These are phyloP conservation scores for Podospora tetraspora DNA, from an alignment of 495 filamentous ascomycete species.

Conservation along the genomic window DNA sequence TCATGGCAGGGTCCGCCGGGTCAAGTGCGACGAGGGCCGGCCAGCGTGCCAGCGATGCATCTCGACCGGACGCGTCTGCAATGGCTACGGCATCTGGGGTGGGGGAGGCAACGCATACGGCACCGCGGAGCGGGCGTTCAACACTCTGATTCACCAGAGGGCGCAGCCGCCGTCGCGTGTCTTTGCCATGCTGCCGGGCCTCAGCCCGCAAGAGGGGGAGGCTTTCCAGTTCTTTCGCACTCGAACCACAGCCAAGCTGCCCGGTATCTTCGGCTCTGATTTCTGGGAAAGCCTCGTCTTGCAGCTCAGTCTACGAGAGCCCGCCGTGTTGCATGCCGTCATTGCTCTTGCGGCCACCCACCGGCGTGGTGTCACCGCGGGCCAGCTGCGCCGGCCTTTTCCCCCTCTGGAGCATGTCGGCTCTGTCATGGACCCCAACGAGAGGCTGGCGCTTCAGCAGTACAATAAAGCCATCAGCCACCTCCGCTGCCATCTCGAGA, in stretches of 20 bases:
- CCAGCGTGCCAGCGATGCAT: constrained; percentile 51
- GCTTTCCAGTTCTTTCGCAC: constrained; percentile 40
- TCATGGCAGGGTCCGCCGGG: constrained; percentile 35
- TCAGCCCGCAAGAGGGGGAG: neutral
- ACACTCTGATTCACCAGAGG: neutral
- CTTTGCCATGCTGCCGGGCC: constrained; percentile 7
- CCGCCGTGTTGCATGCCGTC: constrained; percentile 48
- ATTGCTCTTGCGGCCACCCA: constrained; percentile 46
- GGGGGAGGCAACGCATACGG: constrained; percentile 36
- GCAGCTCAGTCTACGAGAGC: constrained; percentile 41
- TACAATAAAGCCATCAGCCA: constrained; percentile 43
- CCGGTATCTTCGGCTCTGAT: constrained; percentile 37
- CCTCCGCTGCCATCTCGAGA: constrained; percentile 31
- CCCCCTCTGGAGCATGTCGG: neutral
- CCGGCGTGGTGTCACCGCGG: constrained; percentile 20
- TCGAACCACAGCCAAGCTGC: constrained; percentile 39
- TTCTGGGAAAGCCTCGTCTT: constrained; percentile 48
- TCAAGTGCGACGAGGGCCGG: constrained; percentile 55
- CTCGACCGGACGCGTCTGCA: constrained; percentile 52
- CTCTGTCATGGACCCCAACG: constrained; percentile 11
- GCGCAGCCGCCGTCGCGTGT: constrained; percentile 1
- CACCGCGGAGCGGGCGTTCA: neutral
- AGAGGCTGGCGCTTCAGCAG: constrained; percentile 36
- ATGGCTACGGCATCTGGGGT: constrained; percentile 54
- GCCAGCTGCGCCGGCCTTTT: neutral